These are phyloP conservation scores for Phytopythium oedochilum DNA, from an alignment of 352 stramenopile genomes.

Conservation along the genomic window DNA sequence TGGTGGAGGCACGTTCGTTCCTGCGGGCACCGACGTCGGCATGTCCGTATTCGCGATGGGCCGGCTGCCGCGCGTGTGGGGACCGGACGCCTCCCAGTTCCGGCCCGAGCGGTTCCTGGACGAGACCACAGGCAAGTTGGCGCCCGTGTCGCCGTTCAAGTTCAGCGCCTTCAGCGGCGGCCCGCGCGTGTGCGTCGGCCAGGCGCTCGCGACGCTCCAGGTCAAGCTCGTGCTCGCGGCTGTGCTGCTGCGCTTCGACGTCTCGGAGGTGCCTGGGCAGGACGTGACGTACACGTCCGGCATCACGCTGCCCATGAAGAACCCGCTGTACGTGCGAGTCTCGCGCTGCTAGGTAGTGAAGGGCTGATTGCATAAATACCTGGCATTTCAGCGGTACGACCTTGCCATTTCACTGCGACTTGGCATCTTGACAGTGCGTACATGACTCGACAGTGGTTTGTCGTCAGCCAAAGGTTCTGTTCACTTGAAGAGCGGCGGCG, in stretches of 20 bases:
- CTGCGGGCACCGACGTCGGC: slow-evolving; percentile 21
- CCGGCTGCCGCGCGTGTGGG: slow-evolving; percentile 41
- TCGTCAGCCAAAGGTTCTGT: no score
- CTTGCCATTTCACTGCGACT: not conserved
- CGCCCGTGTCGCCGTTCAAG: slow-evolving; percentile 20
- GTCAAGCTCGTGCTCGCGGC: slow-evolving; percentile 62
- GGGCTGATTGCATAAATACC: not conserved
- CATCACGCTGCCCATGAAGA: slow-evolving; percentile 48
- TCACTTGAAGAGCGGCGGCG: slow-evolving; percentile 22
- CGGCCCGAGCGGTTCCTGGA: slow-evolving; percentile 46
- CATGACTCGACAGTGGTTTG: no score
- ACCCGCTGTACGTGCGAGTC: slow-evolving; percentile 18
- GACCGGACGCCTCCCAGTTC: slow-evolving; percentile 31
- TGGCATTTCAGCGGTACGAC: not conserved
- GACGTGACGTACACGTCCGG: slow-evolving; percentile 64
- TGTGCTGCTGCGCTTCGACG: slow-evolving; percentile 32
- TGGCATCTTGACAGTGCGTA: no score
- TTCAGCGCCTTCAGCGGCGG: slow-evolving; percentile 37
- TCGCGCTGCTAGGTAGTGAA: not conserved
- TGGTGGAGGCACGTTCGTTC: slow-evolving; percentile 16
- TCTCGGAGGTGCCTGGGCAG: slow-evolving; percentile 43
- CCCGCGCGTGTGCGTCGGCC: slow-evolving; percentile 33
- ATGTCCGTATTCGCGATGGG: slow-evolving; percentile 38
- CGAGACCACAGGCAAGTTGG: slow-evolving; percentile 15
- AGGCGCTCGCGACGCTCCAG: slow-evolving; percentile 43